Percentiles rank a stretch among this genome's conserved stretches.
Conservation (phyloP, 2,329 filamentous ascomycete species). For the Epichloe uncinata region DNA sequence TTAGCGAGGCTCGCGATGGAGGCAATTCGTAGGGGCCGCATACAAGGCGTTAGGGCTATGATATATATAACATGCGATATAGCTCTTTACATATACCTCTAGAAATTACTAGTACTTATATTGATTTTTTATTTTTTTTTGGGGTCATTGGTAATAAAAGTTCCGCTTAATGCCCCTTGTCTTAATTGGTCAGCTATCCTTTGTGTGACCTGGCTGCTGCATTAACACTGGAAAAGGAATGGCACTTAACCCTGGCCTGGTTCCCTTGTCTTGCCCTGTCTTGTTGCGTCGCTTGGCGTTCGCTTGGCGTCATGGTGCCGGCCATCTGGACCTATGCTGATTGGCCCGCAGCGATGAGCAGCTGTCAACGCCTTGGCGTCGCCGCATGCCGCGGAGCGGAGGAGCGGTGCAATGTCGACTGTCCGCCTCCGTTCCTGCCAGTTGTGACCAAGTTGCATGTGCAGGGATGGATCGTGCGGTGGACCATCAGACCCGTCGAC, state of each 20-base stretch:
- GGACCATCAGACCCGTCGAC: not conserved
- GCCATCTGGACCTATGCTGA: not conserved
- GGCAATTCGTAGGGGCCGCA: too few relatives aligned
- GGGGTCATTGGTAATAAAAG: too few relatives aligned
- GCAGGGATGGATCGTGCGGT: not conserved
- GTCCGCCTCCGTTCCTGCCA: conserved; percentile 14
- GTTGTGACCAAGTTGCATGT: conserved; percentile 1
- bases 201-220: too few relatives aligned
- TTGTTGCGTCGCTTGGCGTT: not conserved
- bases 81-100: too few relatives aligned
- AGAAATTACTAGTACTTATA: too few relatives aligned
- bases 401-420: conserved; percentile 15
- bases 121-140: too few relatives aligned
- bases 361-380: not conserved
- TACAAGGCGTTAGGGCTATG: too few relatives aligned
- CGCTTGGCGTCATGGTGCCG: not conserved
- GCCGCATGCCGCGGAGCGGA: conserved; percentile 12
- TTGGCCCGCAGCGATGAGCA: not conserved
- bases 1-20: too few relatives aligned
- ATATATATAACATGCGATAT: too few relatives aligned
- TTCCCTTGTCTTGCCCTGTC: not conserved
- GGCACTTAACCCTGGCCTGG: not conserved
- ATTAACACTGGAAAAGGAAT: too few relatives aligned
- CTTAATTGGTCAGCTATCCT: too few relatives aligned
- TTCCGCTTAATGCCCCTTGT: too few relatives aligned